Base-by-base conservation (phyloP, 495 filamentous ascomycete genomes). In the Xylaria cubensis region DNA sequence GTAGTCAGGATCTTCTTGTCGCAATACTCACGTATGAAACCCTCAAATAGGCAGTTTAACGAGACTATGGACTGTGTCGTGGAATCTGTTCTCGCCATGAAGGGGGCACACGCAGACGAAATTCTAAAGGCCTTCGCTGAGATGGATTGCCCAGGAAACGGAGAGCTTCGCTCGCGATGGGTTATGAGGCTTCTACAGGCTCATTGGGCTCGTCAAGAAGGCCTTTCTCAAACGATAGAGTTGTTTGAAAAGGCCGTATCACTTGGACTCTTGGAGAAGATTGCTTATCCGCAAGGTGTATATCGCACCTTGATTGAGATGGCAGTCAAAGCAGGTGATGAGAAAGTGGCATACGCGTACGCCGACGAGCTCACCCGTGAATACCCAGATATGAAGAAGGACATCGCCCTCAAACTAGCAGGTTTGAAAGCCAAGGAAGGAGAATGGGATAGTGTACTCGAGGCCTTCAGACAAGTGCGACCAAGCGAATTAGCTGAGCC, bases 391-490 rank as follows among this genome's bases (percentile, higher is more conserved):
- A 65, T 82, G 34, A 59, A 61, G 36, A 65, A 51, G 0, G 75
- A 84, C 50, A 63, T 81, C 26, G 61, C 73, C 34, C 50, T 84
- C 13, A 78, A 75, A 41, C 76, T 86, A 51, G 84, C 82, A 13
- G 73, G 79, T 17, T 73, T 75, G 13, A 72, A 80, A 46, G 86
- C 86, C 4, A 79, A 76, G 69, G 70, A 73, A 19, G 82, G 80
- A n/a, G 81, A 88, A 42, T 88, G 86, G 86, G 74, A 76, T 12
- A 79, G 72, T 4, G 85, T 86, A 13, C 75, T 80, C 26, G 65
- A 74, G 19, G 51, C 73, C 9, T 85, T 88, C 46, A 69, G 58
- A 46, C n/a, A 51, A n/a, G 55, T 59, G 17, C 63, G 42, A 17
- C 59, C 32, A 39, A 56, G 15, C 48, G 48, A 71, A 24, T 64